Base-by-base conservation (phyloP, 805 yeast species). In the Martiniozyma abietophila region DNA sequence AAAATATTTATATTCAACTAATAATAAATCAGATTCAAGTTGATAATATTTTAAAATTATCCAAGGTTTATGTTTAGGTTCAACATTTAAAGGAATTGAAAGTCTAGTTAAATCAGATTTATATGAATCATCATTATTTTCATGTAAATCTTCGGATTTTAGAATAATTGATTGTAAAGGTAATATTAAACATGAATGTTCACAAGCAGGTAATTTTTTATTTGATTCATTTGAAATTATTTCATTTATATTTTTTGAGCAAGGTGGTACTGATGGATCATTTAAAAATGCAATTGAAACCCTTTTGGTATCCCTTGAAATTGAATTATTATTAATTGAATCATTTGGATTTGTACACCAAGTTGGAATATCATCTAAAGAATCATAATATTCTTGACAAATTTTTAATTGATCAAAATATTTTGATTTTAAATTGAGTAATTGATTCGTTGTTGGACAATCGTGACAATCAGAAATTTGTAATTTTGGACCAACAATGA, bases 401-500 rank as follows among this genome's bases (percentile, higher is more conserved):
- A 40, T 25, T 22, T 43, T 31, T 10, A 43, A 29, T 17, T 42
- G 44, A 11, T 43, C 34, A 8, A 49, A 7, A 32, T 47, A 53
- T 1, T 24, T 26, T 8, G 41, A 12, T 32, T 44, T 50, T 26
- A 43, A 46, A 8, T 33, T 29, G 5, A 44, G 37, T 8, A 54
- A 27, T 2, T 42, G 34, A 10, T 44, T 38, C 7, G 38, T 31
- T 4, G 42, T 40, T 1, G 56, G 54, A 23, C 45, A 42, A 12
- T 43, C 35, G 15, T 54, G 47, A 31, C 58, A 53, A 17, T 45
- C 39, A 10, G 52, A 43, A 18, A 55, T 27, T 30, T 53, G 41
- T 8, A 54, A 42, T 25, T 55, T 54, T n/a, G 60, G 58, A 28
- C 51, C 49, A 15, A 54, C 57, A 32, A 55, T 38, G 28, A 44